These are phyloP conservation scores for Debaryomyces singareniensis DNA, from an alignment of 1,139 yeast genomes.

Conservation along the genomic window DNA sequence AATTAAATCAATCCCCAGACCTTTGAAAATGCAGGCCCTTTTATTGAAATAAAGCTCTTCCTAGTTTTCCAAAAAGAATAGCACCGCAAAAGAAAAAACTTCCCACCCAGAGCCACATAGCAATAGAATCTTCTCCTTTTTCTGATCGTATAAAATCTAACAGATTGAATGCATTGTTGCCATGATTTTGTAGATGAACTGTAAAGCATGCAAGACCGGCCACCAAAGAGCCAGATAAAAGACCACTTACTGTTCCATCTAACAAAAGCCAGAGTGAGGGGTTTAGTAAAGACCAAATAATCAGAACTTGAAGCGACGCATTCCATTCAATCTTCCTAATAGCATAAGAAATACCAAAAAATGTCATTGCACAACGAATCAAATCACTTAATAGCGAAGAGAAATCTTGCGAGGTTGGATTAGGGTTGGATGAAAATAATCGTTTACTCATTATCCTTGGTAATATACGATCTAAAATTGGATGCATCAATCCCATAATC, in stretches of 20 bases:
- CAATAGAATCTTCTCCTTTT: conserved; percentile 20
- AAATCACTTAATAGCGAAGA: conserved; percentile 32
- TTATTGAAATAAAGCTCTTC: conserved; percentile 43
- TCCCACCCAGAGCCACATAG: conserved; percentile 46
- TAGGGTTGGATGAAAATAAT: conserved; percentile 25
- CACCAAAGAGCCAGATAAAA: conserved; percentile 40
- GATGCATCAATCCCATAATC: conserved; percentile 56
- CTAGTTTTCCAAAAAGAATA: conserved; percentile 65
- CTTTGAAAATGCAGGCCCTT: neutral
- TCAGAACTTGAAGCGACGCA: conserved; percentile 67
- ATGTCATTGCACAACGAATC: conserved; percentile 61
- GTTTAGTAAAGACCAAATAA: conserved; percentile 69
- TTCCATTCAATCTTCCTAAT: conserved; percentile 77
- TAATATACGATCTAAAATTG: conserved; percentile 48
- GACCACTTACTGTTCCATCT: conserved; percentile 70
- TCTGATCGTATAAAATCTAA: neutral
- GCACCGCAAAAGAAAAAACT: conserved; percentile 65
- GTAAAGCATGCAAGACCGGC: conserved; percentile 36
- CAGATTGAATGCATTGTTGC: conserved; percentile 11
- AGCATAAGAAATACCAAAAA: conserved; percentile 80
- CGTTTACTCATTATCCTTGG: conserved; percentile 28
- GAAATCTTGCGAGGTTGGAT: conserved; percentile 19
- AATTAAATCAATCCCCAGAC: too few relatives aligned
- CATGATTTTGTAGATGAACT: conserved; percentile 25
- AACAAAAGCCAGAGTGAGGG: conserved; percentile 76